Conservation (phyloP, 805 yeast species). For the Saccharomycopsis olivae region DNA sequence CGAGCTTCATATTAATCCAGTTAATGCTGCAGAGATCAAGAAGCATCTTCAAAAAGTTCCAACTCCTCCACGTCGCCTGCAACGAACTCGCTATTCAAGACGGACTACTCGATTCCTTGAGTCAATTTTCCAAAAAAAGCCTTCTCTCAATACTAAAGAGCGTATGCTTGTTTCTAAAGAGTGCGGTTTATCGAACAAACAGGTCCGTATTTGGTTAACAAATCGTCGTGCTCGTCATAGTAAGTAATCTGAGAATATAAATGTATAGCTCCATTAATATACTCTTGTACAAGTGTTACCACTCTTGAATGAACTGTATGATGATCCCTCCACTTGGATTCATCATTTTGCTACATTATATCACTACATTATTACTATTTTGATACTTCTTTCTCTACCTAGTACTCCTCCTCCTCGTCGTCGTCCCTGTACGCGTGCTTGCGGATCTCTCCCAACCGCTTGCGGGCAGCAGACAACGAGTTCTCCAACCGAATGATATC, state of each 20-base stretch:
- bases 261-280: too few relatives aligned
- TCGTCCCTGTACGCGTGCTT: slow-evolving; percentile 66
- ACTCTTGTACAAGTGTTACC: too few relatives aligned
- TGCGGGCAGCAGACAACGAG: slow-evolving; percentile 59
- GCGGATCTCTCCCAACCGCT: slow-evolving; percentile 75
- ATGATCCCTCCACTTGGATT: background rate
- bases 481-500: slow-evolving; percentile 78
- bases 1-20: too few relatives aligned
- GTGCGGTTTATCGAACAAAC: slow-evolving; percentile 2
- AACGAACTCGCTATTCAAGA: too few relatives aligned
- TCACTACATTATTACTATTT: too few relatives aligned
- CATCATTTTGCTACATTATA: background rate
- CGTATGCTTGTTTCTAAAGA: background rate
- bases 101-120: too few relatives aligned
- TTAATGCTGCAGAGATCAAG: too few relatives aligned
- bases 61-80: too few relatives aligned
- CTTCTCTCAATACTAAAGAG: slow-evolving; percentile 1
- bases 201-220: slow-evolving; percentile 3
- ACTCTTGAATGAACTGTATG: background rate
- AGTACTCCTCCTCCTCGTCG: slow-evolving; percentile 30
- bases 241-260: too few relatives aligned
- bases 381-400: background rate
- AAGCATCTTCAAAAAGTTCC: too few relatives aligned
- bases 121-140: too few relatives aligned
- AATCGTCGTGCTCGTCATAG: background rate